Evolutionary conservation across 2,329 filamentous ascomycete species (phyloP).

Genomic region (Myrmaecium sp.): DNA sequence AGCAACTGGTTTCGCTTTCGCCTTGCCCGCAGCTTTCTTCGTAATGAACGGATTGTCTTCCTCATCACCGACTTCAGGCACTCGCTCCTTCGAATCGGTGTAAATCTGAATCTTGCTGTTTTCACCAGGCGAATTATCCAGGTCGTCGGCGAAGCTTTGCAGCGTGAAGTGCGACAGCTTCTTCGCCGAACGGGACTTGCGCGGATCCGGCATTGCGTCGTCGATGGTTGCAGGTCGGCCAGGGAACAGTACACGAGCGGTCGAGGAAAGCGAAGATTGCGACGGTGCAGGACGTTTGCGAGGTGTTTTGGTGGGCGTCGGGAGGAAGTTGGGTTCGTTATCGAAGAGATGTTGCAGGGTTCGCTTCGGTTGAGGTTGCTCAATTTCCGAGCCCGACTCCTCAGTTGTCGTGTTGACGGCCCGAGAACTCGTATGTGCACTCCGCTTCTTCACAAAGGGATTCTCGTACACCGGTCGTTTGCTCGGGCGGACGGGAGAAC

Average conservation of each 20-base stretch:
- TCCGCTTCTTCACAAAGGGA: too few species aligned
- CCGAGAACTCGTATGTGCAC: too few species aligned
- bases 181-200: slow-evolving; percentile 39
- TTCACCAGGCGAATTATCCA: slow-evolving; percentile 28
- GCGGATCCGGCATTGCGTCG: slow-evolving; percentile 41
- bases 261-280: slow-evolving; percentile 24
- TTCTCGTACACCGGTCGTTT: too few species aligned
- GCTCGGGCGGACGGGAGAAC: background rate
- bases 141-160: slow-evolving; percentile 26
- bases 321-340: slow-evolving; percentile 42
- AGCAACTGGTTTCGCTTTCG: slow-evolving; percentile 31
- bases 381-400: too few species aligned
- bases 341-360: too few species aligned
- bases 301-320: slow-evolving; percentile 64
- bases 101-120: slow-evolving; percentile 46
- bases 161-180: slow-evolving; percentile 29
- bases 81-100: slow-evolving; percentile 59
- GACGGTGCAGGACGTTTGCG: slow-evolving; percentile 37
- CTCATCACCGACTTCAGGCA: slow-evolving; percentile 50
- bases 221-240: slow-evolving; percentile 45
- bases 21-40: slow-evolving; percentile 22
- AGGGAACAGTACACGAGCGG: slow-evolving; percentile 39
- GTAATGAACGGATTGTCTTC: slow-evolving; percentile 58
- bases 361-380: too few species aligned
- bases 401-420: too few species aligned